Base-by-base conservation (phyloP, 345 rosid species). In the Diplotaxis tenuifolia region DNA sequence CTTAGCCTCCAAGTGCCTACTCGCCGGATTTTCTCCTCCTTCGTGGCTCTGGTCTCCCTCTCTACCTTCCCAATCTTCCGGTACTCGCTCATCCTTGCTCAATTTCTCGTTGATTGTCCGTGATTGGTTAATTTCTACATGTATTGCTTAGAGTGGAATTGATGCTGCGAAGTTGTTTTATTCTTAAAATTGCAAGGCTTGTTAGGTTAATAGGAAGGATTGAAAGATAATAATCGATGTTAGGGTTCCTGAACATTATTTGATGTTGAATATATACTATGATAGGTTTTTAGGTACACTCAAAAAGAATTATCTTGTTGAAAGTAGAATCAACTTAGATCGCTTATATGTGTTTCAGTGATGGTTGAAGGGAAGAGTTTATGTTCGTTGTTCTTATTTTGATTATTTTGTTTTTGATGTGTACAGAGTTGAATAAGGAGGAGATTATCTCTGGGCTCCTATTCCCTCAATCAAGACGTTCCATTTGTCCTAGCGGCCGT, bases 21-120 rank as follows among this genome's bases (percentile, higher is more conserved):
- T 95, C 28, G 83, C 81, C 19, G 96, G 93, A 59, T 64, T 90
- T 16, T 38, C 84, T 32, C 94, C 94, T 79, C 99, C 98, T 50
- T 23, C 92, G 2, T 90, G 91, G 89, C 92, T 92, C 58, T 73
- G 75, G 75, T 78, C 82, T 52, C 83, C 85, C 8, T 53, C 79
- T 66, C 54, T 76, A 36, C 81, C 77, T 70, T 78, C 77, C 40
- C 77, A 77, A 31, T 49, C 59, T 60, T 72, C 73, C 22, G 88
- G 92, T 87, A 84, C n/a, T n/a, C n/a, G n/a, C n/a, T n/a, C n/a
- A n/a, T 6, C 16, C 53, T 2, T 54, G 59, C 59, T 54, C 59
- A 22, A 22, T 74, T 65, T 23, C 25, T 29, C n/a, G 18, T 55
- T 62, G 25, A 49, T 52, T 19, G 29, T 40, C 52, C 20, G 27